Conservation (phyloP, 1,284 basidiomycete genomes). For the Heterobasidion parviporum region DNA sequence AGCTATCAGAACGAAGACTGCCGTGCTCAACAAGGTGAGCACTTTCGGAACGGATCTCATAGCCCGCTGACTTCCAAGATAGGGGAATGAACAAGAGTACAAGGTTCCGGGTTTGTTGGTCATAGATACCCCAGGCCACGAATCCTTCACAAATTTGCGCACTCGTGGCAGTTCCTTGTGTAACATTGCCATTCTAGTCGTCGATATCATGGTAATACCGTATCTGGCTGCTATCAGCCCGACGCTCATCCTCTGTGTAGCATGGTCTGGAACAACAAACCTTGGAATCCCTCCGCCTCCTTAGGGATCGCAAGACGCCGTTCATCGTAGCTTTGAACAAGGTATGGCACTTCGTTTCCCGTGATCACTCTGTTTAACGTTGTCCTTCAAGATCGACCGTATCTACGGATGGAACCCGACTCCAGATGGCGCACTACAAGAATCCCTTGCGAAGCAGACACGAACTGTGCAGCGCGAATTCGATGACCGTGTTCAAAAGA, state of each 20-base stretch:
- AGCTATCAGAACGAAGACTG: conserved; percentile 92
- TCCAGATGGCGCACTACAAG: conserved; percentile 88
- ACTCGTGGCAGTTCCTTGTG: conserved; percentile 95
- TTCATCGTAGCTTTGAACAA: conserved; percentile 99
- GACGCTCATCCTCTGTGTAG: conserved; percentile 26
- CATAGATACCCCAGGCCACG: conserved; percentile 99
- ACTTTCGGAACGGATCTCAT: not conserved
- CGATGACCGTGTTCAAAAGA: conserved; percentile 81
- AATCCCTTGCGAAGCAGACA: conserved; percentile 85
- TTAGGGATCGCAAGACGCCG: conserved; percentile 93
- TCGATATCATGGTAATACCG: conserved; percentile 86
- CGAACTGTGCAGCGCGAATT: conserved; percentile 86
- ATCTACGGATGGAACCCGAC: conserved; percentile 93
- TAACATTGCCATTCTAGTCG: conserved; percentile 98
- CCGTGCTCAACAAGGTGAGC: conserved; percentile 77
- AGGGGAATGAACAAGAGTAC: conserved; percentile 84
- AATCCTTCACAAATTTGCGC: conserved; percentile 97
- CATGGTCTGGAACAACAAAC: conserved; percentile 98
- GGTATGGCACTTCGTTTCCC: conserved; percentile 29
- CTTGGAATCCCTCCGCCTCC: conserved; percentile 88
- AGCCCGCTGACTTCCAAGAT: conserved; percentile 5
- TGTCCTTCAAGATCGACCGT: conserved; percentile 78
- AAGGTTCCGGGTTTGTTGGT: conserved; percentile 95
- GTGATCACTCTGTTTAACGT: not conserved
- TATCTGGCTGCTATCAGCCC: not conserved